Evolutionary conservation across 2,329 filamentous ascomycete genomes (phyloP).

Genomic region (Pestalotiopsis sp.): DNA sequence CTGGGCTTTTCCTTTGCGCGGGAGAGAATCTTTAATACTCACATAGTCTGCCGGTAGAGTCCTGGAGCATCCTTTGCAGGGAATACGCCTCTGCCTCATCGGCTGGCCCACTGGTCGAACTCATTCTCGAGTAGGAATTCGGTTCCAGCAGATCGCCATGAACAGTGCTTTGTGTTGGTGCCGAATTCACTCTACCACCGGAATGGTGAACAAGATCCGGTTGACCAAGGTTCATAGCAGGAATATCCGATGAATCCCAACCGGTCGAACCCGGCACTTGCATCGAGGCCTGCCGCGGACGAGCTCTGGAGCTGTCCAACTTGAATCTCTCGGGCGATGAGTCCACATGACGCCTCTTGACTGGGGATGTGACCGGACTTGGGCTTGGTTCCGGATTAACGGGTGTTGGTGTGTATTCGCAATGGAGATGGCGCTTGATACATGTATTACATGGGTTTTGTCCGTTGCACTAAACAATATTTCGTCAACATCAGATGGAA

Average conservation of each 20-base stretch:
- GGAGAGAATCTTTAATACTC: constrained; percentile 26
- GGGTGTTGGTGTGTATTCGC: constrained; percentile 43
- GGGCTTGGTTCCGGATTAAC: constrained; percentile 28
- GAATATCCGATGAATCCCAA: constrained; percentile 12
- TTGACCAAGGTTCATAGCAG: neutral
- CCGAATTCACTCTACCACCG: neutral
- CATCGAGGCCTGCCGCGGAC: neutral
- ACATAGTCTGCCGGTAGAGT: constrained; percentile 59
- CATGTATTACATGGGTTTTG: constrained; percentile 60
- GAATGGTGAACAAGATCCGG: neutral
- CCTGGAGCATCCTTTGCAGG: constrained; percentile 60
- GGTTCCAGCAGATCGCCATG: constrained; percentile 25
- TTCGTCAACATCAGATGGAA: constrained; percentile 14
- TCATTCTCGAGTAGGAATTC: constrained; percentile 37
- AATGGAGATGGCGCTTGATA: constrained; percentile 51
- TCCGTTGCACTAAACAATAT: constrained; percentile 56
- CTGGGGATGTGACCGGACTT: constrained; percentile 37
- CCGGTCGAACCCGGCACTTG: neutral
- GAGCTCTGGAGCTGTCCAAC: neutral
- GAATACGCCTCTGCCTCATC: constrained; percentile 60
- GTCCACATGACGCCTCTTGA: constrained; percentile 38
- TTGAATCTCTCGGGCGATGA: constrained; percentile 20
- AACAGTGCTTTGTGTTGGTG: constrained; percentile 18
- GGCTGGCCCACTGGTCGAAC: constrained; percentile 46
- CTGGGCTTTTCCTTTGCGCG: neutral